These are phyloP conservation scores for Francoa sonchifolia DNA, from an alignment of 441 rosid species.

Conservation along the genomic window DNA sequence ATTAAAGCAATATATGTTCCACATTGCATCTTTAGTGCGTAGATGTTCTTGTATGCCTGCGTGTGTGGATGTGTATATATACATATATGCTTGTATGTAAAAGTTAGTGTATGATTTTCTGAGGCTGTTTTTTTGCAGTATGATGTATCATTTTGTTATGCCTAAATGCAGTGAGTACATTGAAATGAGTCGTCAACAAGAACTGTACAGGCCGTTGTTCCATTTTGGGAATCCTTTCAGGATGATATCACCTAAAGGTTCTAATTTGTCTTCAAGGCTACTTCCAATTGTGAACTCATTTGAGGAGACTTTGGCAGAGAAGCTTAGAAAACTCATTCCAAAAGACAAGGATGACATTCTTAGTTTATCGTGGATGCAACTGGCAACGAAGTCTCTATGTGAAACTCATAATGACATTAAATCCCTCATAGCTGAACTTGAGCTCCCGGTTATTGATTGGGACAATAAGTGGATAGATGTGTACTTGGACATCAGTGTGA, in stretches of 20 bases:
- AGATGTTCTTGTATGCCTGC: too few species aligned
- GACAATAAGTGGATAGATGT: constrained; percentile 87
- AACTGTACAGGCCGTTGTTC: constrained; percentile 61
- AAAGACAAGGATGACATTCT: constrained; percentile 45
- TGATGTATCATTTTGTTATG: background rate
- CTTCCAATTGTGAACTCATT: constrained; percentile 36
- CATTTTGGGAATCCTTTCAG: constrained; percentile 78
- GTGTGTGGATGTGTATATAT: too few species aligned
- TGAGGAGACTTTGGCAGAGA: constrained; percentile 52
- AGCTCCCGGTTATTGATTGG: constrained; percentile 84
- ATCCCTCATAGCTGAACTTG: constrained; percentile 55
- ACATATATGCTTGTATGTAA: too few species aligned
- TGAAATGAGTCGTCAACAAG: constrained; percentile 67
- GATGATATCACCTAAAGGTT: constrained; percentile 53
- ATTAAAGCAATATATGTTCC: too few species aligned
- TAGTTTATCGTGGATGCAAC: constrained; percentile 69
- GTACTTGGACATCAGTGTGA: constrained; percentile 76
- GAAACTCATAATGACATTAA: constrained; percentile 54
- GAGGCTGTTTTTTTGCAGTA: background rate
- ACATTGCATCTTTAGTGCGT: too few species aligned
- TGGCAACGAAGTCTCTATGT: constrained; percentile 60
- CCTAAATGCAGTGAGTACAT: constrained; percentile 24
- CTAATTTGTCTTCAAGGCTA: constrained; percentile 41
- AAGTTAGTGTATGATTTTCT: background rate
- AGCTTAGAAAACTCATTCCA: constrained; percentile 46